Base-by-base conservation (phyloP, 257 asterid species). In the Striga asiatica region DNA sequence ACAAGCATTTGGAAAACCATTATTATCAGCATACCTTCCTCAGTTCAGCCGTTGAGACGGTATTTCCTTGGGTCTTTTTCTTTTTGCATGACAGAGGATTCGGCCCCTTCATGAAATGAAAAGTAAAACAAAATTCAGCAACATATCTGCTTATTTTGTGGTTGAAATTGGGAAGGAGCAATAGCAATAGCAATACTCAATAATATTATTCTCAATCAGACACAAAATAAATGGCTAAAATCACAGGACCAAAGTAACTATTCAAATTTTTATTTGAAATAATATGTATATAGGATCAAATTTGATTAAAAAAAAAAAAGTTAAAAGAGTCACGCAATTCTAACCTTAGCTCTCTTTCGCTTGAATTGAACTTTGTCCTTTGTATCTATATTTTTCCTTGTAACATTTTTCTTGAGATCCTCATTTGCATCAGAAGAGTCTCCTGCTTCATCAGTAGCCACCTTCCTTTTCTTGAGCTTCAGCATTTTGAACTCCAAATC, bases 71-170 rank as follows among this genome's bases (percentile, higher is more conserved):
- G 9, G 1, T 66, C 79, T 78, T 78, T 61, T 80, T 84, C 86
- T 78, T 82, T 74, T 71, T 84, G 77, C 94, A 81, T 1, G 95
- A 87, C 19, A 91, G 89, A 23, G 98, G 98, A 56, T 86, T 84
- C 12, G 96, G 96, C 58, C 92, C 95, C 96, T 91, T 76, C 57
- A 58, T 62, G 54, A 39, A 62, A 62, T 38, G 46, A 47, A 54
- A 62, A 56, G 46, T 37, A 54, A 66, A 54, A 66, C 43, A 37
- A 46, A 8, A 19, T 13, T 31, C 27, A 27, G 22, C 34, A 38
- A 37, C 39, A 35, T 27, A 61, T 27, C 29, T 19, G 18, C 46
- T 10, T 3, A 2, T 11, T 38, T 12, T 32, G 3, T 16, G 20
- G 39, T 21, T 11, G 7, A 9, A 58, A n/a, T 10, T 56, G 39